phyloP scores from a whole-genome alignment of 306 rosid genomes.

The Purshia tridentata region DNA sequence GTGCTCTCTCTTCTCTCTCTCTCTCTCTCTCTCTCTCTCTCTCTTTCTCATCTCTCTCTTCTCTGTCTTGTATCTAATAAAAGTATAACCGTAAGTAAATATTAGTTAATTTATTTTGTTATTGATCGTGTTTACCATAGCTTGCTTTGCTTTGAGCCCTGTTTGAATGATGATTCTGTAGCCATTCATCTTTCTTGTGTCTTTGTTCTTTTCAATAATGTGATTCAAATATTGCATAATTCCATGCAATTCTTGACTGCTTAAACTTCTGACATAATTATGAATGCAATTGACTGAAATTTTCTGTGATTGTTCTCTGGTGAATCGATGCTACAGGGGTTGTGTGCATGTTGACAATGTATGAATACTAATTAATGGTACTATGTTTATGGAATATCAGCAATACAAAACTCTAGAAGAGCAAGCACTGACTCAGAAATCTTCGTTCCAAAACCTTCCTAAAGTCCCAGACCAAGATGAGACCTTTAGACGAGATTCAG shows the following conservation, averaged over 20 bases:
- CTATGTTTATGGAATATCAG: background rate
- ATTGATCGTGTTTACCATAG: background rate
- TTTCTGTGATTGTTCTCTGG: background rate
- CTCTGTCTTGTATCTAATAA: too few relatives aligned
- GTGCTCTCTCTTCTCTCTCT: too few relatives aligned
- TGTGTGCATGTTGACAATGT: background rate
- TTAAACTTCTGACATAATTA: background rate
- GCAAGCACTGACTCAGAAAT: background rate
- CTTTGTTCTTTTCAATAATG: background rate
- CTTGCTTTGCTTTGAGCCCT: background rate
- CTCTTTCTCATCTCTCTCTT: too few relatives aligned
- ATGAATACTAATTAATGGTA: background rate
- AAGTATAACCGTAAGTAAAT: too few relatives aligned
- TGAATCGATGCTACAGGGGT: background rate
- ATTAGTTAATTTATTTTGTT: too few relatives aligned
- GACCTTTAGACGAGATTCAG: slow-evolving; percentile 78
- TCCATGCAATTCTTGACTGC: background rate
- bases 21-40: too few relatives aligned
- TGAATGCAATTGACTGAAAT: background rate
- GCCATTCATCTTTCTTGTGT: background rate
- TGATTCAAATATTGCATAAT: background rate
- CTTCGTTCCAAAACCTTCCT: background rate
- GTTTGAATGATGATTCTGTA: background rate
- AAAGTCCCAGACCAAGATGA: slow-evolving; percentile 39
- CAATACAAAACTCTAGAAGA: background rate